These are phyloP conservation scores for Camellia oleifera DNA, from an alignment of 179 eudicot genomes.

Conservation along the genomic window DNA sequence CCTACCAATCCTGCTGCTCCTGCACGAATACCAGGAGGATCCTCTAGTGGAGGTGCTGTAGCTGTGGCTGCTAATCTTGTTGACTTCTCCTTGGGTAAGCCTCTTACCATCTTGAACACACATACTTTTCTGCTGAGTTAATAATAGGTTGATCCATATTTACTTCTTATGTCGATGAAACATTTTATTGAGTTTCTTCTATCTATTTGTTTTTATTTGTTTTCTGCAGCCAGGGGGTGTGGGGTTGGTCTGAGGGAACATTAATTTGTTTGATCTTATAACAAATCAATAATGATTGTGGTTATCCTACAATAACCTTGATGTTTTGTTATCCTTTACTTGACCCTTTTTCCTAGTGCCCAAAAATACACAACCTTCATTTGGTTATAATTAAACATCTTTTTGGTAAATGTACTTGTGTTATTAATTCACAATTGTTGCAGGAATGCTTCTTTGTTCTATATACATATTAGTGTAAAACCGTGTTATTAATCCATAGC, in stretches of 20 bases:
- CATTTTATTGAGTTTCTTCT: neutral
- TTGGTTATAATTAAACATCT: too few relatives aligned
- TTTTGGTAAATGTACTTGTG: too few relatives aligned
- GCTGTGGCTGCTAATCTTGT: constrained; percentile 86
- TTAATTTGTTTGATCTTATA: neutral
- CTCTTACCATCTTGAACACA: constrained; percentile 9
- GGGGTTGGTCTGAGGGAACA: neutral
- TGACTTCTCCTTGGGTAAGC: constrained; percentile 85
- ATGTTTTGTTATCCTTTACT: too few relatives aligned
- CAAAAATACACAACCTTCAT: too few relatives aligned
- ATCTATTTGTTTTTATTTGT: neutral
- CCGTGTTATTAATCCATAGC: too few relatives aligned
- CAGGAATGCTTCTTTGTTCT: too few relatives aligned
- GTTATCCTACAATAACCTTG: too few relatives aligned
- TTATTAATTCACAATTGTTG: too few relatives aligned
- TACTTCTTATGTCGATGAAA: neutral
- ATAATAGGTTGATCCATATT: neutral
- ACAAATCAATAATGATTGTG: neutral
- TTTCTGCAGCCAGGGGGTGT: neutral
- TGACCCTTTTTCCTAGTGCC: too few relatives aligned
- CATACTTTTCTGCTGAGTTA: neutral
- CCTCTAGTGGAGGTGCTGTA: constrained; percentile 96
- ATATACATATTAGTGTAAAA: too few relatives aligned
- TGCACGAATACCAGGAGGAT: constrained; percentile 77
- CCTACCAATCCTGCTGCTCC: constrained; percentile 86